Base-by-base conservation (phyloP, 2,329 filamentous ascomycete genomes). In the Chlorencoelia australis region DNA sequence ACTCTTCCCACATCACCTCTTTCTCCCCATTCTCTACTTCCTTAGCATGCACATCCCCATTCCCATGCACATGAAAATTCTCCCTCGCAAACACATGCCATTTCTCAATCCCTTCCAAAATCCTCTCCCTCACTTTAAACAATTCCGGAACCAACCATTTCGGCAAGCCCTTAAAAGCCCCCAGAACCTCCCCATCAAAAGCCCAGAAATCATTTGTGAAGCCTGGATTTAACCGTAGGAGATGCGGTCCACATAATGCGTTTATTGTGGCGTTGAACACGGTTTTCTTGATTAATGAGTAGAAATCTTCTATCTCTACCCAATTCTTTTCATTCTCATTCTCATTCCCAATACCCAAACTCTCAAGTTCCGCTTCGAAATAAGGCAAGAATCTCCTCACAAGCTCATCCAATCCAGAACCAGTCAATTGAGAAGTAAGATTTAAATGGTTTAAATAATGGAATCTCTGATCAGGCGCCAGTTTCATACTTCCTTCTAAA, bases 161-260 rank as follows among this genome's bases (percentile, higher is more conserved):
- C 4, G 54, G 53, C 7, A 51, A 28, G 5, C 41, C 42, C 11
- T 47, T 49, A 4, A 56, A 40, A 13, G 45, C 43, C 2, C 40
- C 41, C 5, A 44, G 34, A 5, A 52, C 21, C 5, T 50, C 30
- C 5, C 24, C 17, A 40, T 55, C 51, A 20, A 49, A 57, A n/a
- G 43, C 43, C 55, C 55, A 58, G 35, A 56, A 57, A 21, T 54
- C 45, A 10, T 39, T 29, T 5, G 35, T 24, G 4, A 57, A 39
- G n/a, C 45, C 28, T 1, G 55, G 54, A 20, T 42, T 47, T 5
- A 57, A 16, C 15, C 42, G 28, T 16, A 56, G 43, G 3, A 57
- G 26, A 14, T 47, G 43, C 7, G 53, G 44, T 9, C 54, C 55
- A 32, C 45, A 51, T n/a, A 58, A 13, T 6, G 53, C 41, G 11